These are phyloP conservation scores for Ceratocystis eucalypticola DNA, from an alignment of 2,329 filamentous ascomycete genomes.

Conservation along the genomic window DNA sequence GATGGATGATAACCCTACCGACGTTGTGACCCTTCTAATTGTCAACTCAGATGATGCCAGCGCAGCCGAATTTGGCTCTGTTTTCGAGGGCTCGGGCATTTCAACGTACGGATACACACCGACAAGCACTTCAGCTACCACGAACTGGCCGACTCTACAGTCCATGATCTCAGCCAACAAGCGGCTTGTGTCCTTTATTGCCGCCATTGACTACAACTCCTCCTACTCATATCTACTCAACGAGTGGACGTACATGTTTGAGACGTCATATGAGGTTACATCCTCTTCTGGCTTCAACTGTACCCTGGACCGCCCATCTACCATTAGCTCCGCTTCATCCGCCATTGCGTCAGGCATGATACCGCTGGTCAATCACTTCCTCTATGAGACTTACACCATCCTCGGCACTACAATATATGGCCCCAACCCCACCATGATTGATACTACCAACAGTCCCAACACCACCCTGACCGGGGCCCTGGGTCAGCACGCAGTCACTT, in stretches of 20 bases:
- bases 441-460: conserved; percentile 50
- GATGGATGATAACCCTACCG: conserved; percentile 56
- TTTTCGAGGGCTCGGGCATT: conserved; percentile 47
- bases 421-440: conserved; percentile 47
- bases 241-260: conserved; percentile 56
- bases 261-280: conserved; percentile 55
- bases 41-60: conserved; percentile 53
- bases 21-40: conserved; percentile 61
- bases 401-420: conserved; percentile 44
- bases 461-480: conserved; percentile 40
- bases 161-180: conserved; percentile 50
- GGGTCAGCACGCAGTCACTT: conserved; percentile 41
- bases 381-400: conserved; percentile 39
- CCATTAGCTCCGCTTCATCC: conserved; percentile 33
- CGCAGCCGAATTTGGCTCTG: conserved; percentile 39
- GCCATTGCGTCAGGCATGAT: conserved; percentile 48
- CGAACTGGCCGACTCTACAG: conserved; percentile 58
- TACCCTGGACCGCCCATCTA: conserved; percentile 50
- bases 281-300: conserved; percentile 56
- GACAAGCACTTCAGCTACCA: conserved; percentile 29
- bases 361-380: conserved; percentile 70
- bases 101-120: conserved; percentile 48
- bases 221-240: conserved; percentile 45
- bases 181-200: conserved; percentile 56
- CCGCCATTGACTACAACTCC: conserved; percentile 34